phyloP scores from a whole-genome alignment of 2,329 filamentous ascomycete genomes.

The Ascochyta rabiei region DNA sequence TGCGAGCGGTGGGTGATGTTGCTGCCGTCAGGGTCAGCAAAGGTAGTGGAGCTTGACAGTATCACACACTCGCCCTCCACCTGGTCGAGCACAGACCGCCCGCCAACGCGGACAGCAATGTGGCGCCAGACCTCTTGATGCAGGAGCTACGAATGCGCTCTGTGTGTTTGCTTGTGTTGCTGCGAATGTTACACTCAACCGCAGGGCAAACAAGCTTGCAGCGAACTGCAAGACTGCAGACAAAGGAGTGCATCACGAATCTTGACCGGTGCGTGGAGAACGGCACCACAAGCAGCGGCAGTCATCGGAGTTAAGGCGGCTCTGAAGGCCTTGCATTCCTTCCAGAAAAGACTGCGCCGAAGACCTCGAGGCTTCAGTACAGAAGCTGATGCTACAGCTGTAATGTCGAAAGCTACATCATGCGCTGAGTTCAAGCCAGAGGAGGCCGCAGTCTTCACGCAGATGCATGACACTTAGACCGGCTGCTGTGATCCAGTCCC shows the following conservation, averaged over 20 bases:
- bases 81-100: neutral
- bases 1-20: neutral
- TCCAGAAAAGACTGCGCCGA: neutral
- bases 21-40: neutral
- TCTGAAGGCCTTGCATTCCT: neutral
- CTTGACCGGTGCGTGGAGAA: neutral
- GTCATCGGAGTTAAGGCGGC: neutral
- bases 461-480: no score
- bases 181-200: neutral
- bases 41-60: neutral
- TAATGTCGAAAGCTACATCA: neutral
- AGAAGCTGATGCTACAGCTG: neutral
- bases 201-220: neutral
- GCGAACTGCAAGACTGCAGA: neutral
- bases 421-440: neutral
- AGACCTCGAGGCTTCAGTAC: neutral
- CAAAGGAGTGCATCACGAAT: neutral
- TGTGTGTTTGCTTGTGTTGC: neutral
- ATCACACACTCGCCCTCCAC: neutral
- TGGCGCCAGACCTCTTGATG: neutral
- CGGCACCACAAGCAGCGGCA: neutral
- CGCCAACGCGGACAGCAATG: neutral
- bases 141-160: neutral
- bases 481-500: no score
- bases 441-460: no score